Conservation (phyloP, 495 filamentous ascomycete species). For the Penicillium tannophilum region DNA sequence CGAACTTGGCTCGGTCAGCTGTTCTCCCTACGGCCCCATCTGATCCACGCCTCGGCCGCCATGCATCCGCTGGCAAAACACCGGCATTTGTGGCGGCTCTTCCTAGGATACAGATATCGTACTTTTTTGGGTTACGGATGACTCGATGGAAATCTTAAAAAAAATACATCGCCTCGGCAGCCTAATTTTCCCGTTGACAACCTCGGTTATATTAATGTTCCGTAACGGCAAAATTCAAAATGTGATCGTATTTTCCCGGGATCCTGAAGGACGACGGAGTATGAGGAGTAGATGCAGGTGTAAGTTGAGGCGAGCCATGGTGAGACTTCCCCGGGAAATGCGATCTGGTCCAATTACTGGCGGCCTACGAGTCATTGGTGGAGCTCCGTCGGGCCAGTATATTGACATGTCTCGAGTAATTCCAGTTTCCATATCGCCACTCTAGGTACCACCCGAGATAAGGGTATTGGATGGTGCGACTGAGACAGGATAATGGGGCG, state of each 20-base stretch:
- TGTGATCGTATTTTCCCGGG: not conserved
- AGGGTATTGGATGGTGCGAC: conserved; percentile 11
- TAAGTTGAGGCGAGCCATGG: not conserved
- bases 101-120: not conserved
- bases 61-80: not conserved
- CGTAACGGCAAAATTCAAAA: not conserved
- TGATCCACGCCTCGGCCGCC: conserved; percentile 20
- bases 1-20: conserved; percentile 20
- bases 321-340: not conserved
- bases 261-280: not conserved
- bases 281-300: too few species aligned
- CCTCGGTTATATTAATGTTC: not conserved
- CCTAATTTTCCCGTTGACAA: not conserved
- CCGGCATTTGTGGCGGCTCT: conserved; percentile 9
- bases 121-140: not conserved
- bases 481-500: not conserved
- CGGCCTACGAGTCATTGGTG: not conserved
- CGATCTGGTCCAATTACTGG: not conserved
- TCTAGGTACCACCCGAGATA: conserved; percentile 25
- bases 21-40: conserved; percentile 4
- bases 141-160: not conserved
- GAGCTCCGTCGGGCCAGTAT: not conserved
- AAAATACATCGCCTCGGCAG: not conserved
- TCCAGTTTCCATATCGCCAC: conserved; percentile 19
- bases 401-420: conserved; percentile 1